A percentile compares a stretch with the other conserved stretches of the same genome.
phyloP scores from a whole-genome alignment of 371 early-diverging fungal genomes.

The Lichtheimia ornata region DNA sequence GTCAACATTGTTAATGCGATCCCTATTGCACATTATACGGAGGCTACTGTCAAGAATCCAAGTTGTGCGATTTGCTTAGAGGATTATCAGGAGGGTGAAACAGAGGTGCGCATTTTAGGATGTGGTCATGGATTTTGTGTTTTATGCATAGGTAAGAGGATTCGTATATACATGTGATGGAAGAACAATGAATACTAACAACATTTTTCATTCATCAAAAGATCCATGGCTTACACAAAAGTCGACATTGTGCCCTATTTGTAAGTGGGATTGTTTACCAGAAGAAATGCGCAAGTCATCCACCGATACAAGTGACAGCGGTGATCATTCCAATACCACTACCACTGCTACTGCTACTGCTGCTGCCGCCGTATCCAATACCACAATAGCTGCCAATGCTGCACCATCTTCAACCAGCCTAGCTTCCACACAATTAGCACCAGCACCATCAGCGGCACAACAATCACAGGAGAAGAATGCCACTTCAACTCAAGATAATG shows the following conservation, averaged over 20 bases:
- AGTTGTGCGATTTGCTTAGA: slow-evolving; percentile 46
- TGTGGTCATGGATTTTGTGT: slow-evolving; percentile 50
- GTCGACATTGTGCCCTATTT: slow-evolving; percentile 44
- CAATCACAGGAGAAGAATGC: no score
- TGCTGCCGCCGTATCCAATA: no score
- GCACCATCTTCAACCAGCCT: no score
- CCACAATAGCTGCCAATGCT: no score
- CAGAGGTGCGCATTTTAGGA: slow-evolving; percentile 33
- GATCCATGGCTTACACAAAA: slow-evolving; percentile 46
- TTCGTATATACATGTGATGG: background rate
- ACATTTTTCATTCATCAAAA: background rate
- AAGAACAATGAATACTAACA: background rate
- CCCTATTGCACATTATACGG: slow-evolving; percentile 19
- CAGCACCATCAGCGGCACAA: no score
- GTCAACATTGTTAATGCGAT: slow-evolving; percentile 29
- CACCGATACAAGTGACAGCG: no score
- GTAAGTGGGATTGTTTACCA: slow-evolving; percentile 40
- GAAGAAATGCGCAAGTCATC: no score
- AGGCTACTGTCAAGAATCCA: slow-evolving; percentile 27
- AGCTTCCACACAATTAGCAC: no score
- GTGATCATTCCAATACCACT: no score
- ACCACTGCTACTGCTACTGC: no score
- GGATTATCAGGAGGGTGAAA: slow-evolving; percentile 30
- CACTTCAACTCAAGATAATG: no score
- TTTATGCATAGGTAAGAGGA: slow-evolving; percentile 41